Conservation (phyloP, 352 stramenopile species). For the Phytophthora fragariaefolia region DNA sequence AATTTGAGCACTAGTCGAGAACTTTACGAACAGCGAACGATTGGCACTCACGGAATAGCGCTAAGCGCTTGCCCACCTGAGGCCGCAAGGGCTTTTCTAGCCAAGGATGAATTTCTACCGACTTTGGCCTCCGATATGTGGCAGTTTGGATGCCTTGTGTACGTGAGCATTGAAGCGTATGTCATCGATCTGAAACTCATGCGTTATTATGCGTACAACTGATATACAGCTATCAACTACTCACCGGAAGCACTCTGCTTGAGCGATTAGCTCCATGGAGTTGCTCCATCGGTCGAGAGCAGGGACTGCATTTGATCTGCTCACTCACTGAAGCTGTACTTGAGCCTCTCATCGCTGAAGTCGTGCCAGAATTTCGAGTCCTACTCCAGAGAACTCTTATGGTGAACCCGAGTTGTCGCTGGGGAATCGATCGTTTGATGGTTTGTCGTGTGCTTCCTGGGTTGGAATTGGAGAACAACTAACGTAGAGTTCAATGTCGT, state of each 20-base stretch:
- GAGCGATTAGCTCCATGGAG: slow-evolving; percentile 57
- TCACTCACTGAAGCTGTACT: slow-evolving; percentile 62
- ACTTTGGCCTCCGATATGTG: slow-evolving; percentile 68
- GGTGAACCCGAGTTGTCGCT: slow-evolving; percentile 54
- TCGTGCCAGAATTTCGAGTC: slow-evolving; percentile 38
- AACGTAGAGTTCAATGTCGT: background rate
- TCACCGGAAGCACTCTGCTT: slow-evolving; percentile 52
- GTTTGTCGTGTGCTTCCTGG: slow-evolving; percentile 28
- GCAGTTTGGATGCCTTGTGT: slow-evolving; percentile 82
- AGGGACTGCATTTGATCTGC: slow-evolving; percentile 62
- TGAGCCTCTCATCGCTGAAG: slow-evolving; percentile 39
- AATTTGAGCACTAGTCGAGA: slow-evolving; percentile 53
- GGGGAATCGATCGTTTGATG: slow-evolving; percentile 55
- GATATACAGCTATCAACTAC: slow-evolving; percentile 52
- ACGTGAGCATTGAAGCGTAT: slow-evolving; percentile 17
- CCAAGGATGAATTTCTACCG: slow-evolving; percentile 46
- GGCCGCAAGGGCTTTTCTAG: slow-evolving; percentile 54
- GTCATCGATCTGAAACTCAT: slow-evolving; percentile 1
- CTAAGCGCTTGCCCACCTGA: slow-evolving; percentile 52
- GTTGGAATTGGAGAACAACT: background rate
- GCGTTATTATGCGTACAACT: background rate
- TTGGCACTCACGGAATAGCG: slow-evolving; percentile 40
- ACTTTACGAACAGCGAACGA: slow-evolving; percentile 35
- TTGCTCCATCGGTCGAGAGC: slow-evolving; percentile 35
- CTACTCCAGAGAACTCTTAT: slow-evolving; percentile 56